phyloP scores from a whole-genome alignment of 306 rosid genomes.

The Acacia confusa region DNA sequence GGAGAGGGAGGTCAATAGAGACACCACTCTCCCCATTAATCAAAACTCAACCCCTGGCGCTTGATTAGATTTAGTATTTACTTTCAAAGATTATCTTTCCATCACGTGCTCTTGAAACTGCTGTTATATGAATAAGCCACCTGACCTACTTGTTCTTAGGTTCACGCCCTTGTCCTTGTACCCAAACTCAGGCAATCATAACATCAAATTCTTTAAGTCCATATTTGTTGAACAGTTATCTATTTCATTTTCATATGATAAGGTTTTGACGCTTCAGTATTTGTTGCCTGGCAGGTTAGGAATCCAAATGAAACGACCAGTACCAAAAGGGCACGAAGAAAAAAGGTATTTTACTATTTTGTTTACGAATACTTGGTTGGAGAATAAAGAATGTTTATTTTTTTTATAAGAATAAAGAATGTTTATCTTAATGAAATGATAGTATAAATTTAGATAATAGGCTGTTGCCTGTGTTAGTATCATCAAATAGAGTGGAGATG shows the following conservation, averaged over 20 bases:
- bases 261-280: constrained; percentile 1
- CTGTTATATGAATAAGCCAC: background rate
- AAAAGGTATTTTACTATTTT: constrained; percentile 53
- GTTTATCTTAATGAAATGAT: background rate
- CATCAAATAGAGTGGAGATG: background rate
- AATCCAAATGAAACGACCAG: constrained; percentile 44
- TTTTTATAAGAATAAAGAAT: background rate
- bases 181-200: background rate
- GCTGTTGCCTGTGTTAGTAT: background rate
- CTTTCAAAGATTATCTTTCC: background rate
- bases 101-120: background rate
- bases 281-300: constrained; percentile 44
- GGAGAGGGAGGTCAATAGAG: too few species aligned
- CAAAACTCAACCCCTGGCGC: background rate
- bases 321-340: constrained; percentile 65
- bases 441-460: background rate
- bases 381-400: constrained; percentile 14
- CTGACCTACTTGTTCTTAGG: background rate
- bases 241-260: background rate
- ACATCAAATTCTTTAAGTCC: background rate
- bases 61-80: background rate
- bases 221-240: background rate
- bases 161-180: background rate
- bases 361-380: constrained; percentile 3
- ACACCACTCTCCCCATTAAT: background rate